Conservation (phyloP, 2,329 filamentous ascomycete genomes). For the Teratosphaeria zuluensis region DNA sequence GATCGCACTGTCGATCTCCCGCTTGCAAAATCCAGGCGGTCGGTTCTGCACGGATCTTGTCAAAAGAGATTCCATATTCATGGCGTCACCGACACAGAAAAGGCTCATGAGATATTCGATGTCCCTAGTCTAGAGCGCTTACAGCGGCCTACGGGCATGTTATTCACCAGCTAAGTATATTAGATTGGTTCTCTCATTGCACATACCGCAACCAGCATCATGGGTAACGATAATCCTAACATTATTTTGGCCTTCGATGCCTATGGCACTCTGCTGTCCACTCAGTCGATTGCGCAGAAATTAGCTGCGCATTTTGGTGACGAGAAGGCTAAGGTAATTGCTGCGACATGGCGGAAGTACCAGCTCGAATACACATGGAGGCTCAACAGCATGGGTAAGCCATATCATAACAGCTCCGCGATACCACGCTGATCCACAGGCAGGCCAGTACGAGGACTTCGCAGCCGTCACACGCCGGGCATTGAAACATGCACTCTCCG, state of each 20-base stretch:
- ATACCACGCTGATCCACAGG: not conserved
- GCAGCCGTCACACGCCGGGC: conserved; percentile 52
- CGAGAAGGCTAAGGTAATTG: conserved; percentile 48
- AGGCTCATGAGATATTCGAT: not conserved
- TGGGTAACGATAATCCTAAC: conserved; percentile 6
- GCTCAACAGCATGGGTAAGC: conserved; percentile 62
- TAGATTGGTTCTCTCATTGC: not conserved
- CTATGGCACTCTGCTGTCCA: conserved; percentile 66
- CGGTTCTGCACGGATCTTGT: not conserved
- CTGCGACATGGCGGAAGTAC: conserved; percentile 55
- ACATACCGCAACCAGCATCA: not conserved
- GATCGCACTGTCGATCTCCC: not conserved
- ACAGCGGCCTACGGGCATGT: not conserved
- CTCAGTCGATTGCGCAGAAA: conserved; percentile 54
- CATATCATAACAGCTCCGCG: not conserved
- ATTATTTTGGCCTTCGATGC: conserved; percentile 61
- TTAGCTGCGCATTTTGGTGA: conserved; percentile 49
- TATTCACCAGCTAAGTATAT: not conserved
- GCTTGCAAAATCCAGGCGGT: not conserved
- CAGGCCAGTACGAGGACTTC: conserved; percentile 55
- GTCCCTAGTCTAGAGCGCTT: not conserved
- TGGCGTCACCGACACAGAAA: not conserved
- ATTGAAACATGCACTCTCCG: conserved; percentile 54
- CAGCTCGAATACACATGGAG: conserved; percentile 74
- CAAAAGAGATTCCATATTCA: not conserved